Conservation (phyloP, 192 early-diverging fungal species). For the Linnemannia zychae region DNA sequence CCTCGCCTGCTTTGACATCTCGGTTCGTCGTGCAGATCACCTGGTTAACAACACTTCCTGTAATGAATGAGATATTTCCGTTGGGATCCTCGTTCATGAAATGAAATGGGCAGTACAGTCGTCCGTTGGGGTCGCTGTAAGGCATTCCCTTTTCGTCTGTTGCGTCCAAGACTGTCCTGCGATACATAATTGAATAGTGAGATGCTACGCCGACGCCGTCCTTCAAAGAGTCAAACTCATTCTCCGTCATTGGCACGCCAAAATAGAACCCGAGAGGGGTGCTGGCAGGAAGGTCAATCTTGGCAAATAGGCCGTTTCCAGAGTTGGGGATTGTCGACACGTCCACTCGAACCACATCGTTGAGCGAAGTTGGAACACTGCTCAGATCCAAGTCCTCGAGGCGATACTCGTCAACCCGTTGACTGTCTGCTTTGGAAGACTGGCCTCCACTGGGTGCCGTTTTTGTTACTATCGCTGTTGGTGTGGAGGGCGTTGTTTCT, state of each 20-base stretch:
- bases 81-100: conserved; percentile 85
- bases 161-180: conserved; percentile 90
- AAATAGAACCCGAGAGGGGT: conserved; percentile 94
- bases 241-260: conserved; percentile 97
- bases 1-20: conserved; percentile 82
- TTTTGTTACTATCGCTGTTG: neutral
- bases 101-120: conserved; percentile 90
- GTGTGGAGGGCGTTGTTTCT: conserved; percentile 11
- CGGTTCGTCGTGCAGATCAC: conserved; percentile 84
- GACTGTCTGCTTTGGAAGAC: neutral
- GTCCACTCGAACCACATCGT: conserved; percentile 75
- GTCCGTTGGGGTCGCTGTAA: conserved; percentile 73
- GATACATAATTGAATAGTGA: conserved; percentile 94
- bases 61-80: conserved; percentile 82
- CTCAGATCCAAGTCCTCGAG: conserved; percentile 65
- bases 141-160: conserved; percentile 88
- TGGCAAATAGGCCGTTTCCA: conserved; percentile 84
- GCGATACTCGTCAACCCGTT: conserved; percentile 57
- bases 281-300: conserved; percentile 78
- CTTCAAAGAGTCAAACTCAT: conserved; percentile 92
- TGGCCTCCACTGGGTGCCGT: neutral
- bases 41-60: conserved; percentile 89
- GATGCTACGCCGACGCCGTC: conserved; percentile 85
- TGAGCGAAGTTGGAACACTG: conserved; percentile 69
- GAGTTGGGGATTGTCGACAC: conserved; percentile 78